phyloP scores from a whole-genome alignment of 2,329 filamentous ascomycete species.

The Aspergillus neotritici region DNA sequence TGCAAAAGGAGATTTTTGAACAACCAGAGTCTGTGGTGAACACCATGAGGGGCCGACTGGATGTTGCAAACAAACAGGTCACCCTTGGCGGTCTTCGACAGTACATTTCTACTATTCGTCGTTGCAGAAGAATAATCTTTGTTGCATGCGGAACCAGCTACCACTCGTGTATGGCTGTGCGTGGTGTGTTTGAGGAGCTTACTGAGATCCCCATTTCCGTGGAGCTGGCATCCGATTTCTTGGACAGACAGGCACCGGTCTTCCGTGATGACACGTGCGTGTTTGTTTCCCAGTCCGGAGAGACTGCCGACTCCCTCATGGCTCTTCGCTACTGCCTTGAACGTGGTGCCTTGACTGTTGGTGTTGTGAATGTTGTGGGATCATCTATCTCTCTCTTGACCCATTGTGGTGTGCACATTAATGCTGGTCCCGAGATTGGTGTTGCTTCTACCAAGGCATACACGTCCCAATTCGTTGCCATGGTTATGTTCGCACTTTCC shows the following conservation, averaged over 20 bases:
- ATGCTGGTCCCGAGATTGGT: slow-evolving; percentile 96
- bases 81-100: slow-evolving; percentile 93
- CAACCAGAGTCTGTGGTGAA: slow-evolving; percentile 99
- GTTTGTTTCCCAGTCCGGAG: slow-evolving; percentile 97
- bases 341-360: slow-evolving; percentile 92
- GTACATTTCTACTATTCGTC: slow-evolving; percentile 93
- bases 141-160: slow-evolving; percentile 98
- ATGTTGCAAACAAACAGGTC: slow-evolving; percentile 87
- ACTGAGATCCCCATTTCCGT: slow-evolving; percentile 97
- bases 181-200: slow-evolving; percentile 94
- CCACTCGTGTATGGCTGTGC: slow-evolving; percentile 99
- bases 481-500: slow-evolving; percentile 99
- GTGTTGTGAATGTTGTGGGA: slow-evolving; percentile 97
- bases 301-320: slow-evolving; percentile 96
- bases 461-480: slow-evolving; percentile 97
- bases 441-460: slow-evolving; percentile 99
- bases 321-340: slow-evolving; percentile 96
- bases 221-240: slow-evolving; percentile 95
- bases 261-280: slow-evolving; percentile 99
- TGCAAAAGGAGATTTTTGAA: slow-evolving; percentile 99
- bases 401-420: slow-evolving; percentile 99
- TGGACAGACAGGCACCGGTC: slow-evolving; percentile 91
- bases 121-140: slow-evolving; percentile 96
- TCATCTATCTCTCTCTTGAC: slow-evolving; percentile 98
- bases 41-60: slow-evolving; percentile 98